Evolutionary conservation across 345 rosid genomes (phyloP).

Genomic region (Laguncularia racemosa): DNA sequence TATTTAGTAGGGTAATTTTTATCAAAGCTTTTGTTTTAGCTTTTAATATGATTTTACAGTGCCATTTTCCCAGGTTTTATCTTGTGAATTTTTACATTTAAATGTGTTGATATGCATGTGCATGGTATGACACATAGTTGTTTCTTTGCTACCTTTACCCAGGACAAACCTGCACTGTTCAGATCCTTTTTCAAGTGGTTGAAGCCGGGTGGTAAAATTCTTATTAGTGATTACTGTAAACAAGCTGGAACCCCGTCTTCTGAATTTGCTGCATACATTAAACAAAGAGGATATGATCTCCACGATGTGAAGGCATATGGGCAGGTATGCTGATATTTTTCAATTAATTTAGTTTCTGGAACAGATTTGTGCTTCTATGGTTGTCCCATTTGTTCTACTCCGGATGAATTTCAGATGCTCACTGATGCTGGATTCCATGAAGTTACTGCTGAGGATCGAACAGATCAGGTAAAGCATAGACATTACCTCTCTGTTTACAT

Average conservation of each 20-base stretch:
- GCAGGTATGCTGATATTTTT: conserved; percentile 38
- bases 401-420: conserved; percentile 5
- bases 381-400: background rate
- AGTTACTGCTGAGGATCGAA: conserved; percentile 73
- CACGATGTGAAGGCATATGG: conserved; percentile 73
- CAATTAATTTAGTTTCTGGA: background rate
- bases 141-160: conserved; percentile 13
- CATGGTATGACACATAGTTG: background rate
- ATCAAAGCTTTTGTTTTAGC: too few relatives aligned
- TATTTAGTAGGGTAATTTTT: too few relatives aligned
- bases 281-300: conserved; percentile 92
- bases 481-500: background rate
- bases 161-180: conserved; percentile 92
- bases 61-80: background rate
- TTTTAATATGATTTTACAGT: background rate
- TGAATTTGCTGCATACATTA: conserved; percentile 64
- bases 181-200: conserved; percentile 86
- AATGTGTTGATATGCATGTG: background rate
- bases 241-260: conserved; percentile 57
- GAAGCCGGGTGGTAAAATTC: conserved; percentile 93
- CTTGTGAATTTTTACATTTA: background rate
- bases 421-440: conserved; percentile 74
- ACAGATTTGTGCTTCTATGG: background rate
- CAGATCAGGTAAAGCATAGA: conserved; percentile 52
- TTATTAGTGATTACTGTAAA: conserved; percentile 86